A percentile compares a stretch with the other conserved stretches of the same genome.
These are phyloP conservation scores for Venturia oleaginea DNA, from an alignment of 2,329 filamentous ascomycete genomes.

Conservation along the genomic window DNA sequence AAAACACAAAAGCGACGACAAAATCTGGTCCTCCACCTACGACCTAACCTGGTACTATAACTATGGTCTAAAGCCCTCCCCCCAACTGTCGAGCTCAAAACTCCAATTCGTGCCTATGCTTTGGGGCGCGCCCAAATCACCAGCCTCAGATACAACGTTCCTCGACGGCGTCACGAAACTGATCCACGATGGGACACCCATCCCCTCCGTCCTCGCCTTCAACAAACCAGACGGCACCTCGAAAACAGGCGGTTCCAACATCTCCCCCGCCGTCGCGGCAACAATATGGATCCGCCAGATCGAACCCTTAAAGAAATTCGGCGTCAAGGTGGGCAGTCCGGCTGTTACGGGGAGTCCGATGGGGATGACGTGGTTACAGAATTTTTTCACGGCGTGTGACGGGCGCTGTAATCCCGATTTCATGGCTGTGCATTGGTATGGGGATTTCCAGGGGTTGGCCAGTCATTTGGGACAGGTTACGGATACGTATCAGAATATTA, in stretches of 20 bases:
- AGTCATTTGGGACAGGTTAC: conserved; percentile 55
- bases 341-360: conserved; percentile 53
- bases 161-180: conserved; percentile 48
- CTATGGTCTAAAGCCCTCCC: conserved; percentile 52
- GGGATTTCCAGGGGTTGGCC: conserved; percentile 59
- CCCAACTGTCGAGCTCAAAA: conserved; percentile 33
- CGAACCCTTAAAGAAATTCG: conserved; percentile 53
- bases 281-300: conserved; percentile 62
- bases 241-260: conserved; percentile 51
- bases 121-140: conserved; percentile 49
- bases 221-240: conserved; percentile 64
- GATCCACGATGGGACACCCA: conserved; percentile 45
- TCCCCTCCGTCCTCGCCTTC: conserved; percentile 63
- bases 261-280: conserved; percentile 54
- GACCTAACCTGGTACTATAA: conserved; percentile 82
- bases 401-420: conserved; percentile 41
- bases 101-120: conserved; percentile 77
- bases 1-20: conserved; percentile 51
- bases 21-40: conserved; percentile 50
- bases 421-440: conserved; percentile 47
- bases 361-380: conserved; percentile 57
- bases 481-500: conserved; percentile 37
- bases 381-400: conserved; percentile 53
- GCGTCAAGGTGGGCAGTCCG: conserved; percentile 61
- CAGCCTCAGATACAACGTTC: conserved; percentile 43